Conservation (phyloP, 192 early-diverging fungal genomes). For the Backusella luteola region DNA sequence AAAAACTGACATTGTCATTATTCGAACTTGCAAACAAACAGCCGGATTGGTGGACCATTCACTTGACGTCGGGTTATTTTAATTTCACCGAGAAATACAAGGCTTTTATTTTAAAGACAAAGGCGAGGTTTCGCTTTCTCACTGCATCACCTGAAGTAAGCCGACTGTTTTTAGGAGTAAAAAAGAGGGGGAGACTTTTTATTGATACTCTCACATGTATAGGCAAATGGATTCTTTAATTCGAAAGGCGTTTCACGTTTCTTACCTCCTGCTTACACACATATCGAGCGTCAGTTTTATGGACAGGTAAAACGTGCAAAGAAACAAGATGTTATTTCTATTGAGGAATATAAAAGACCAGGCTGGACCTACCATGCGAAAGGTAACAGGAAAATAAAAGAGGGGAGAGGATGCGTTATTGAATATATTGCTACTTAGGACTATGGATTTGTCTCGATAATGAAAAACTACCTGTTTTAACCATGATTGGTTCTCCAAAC, state of each 20-base stretch:
- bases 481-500: conserved; percentile 92
- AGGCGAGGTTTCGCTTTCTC: conserved; percentile 67
- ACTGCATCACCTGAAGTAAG: conserved; percentile 84
- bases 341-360: conserved; percentile 74
- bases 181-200: background rate
- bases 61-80: conserved; percentile 91
- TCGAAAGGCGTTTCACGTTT: conserved; percentile 83
- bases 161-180: background rate
- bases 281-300: conserved; percentile 75
- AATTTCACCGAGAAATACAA: conserved; percentile 81
- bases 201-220: background rate
- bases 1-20: conserved; percentile 58
- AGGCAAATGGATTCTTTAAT: conserved; percentile 92
- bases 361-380: conserved; percentile 98
- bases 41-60: conserved; percentile 51
- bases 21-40: conserved; percentile 52
- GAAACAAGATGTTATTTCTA: conserved; percentile 52
- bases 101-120: conserved; percentile 54
- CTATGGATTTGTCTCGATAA: conserved; percentile 69
- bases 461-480: conserved; percentile 60
- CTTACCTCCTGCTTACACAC: conserved; percentile 89
- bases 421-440: conserved; percentile 42
- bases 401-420: background rate
- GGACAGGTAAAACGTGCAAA: conserved; percentile 40
- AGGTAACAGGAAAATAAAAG: conserved; percentile 48